Base-by-base conservation (phyloP, 805 yeast genomes). In the Candida vartiovaarae region DNA sequence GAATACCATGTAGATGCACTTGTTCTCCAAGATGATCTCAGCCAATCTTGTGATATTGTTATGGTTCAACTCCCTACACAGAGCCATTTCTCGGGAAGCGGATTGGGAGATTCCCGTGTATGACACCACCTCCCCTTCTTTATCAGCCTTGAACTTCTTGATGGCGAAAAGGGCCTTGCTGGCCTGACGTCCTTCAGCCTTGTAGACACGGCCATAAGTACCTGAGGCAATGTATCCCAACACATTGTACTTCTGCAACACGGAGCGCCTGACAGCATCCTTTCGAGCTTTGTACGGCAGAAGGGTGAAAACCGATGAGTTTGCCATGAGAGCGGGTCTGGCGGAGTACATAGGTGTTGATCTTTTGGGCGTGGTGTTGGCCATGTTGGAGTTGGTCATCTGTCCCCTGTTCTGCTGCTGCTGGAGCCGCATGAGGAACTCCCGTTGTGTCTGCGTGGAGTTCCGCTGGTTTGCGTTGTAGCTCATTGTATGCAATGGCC, bases 181-280 rank as follows among this genome's bases (percentile, higher is more conserved):
- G 8, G 45, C 61, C 48, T 52, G 63, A 60, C 59, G 61, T 7
- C 80, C 72, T 48, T 76, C 75, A 6, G 97, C 98, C 60, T 93
- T 91, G 68, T 89, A 93, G 24, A 88, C 96, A 46, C 88, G 77
- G 45, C 99, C 99, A 63, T 93, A 93, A 0, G 99, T 93, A 34
- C 99, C 99, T 0, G 99, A 96, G 1, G 99, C 99, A 46, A 93
- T 93, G 63, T 93, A 93, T 0, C 99, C 99, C 15, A 89, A 65
- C 47, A 93, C 83, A 49, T 84, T 90, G 64, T 90, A 93, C 54
- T 82, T 84, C 41, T 83, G 82, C n/a, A 88, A 66, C 3, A 93
- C 96, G 3, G 85, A 80, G 29, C 77, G 72, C 41, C 96, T 66
- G 10, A 75, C 64, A 26, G 74, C 62, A 58, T 88, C 96, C 56